Conservation (phyloP, 1,284 basidiomycete species). For the Melanopsichium pennsylvanicum region DNA sequence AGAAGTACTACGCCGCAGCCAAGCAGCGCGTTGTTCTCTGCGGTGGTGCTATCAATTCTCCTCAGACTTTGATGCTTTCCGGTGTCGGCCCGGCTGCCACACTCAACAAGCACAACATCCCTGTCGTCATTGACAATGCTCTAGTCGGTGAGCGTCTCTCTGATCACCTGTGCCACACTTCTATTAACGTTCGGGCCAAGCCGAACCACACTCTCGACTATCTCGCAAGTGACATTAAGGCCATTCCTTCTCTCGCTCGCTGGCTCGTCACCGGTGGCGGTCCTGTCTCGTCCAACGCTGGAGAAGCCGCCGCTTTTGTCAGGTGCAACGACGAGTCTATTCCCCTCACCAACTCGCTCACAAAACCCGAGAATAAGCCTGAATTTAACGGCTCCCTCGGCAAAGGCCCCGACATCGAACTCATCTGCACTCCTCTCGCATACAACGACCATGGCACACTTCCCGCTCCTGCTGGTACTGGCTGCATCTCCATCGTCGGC, state of each 20-base stretch:
- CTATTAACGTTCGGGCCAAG: slow-evolving; percentile 30
- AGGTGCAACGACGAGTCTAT: slow-evolving; percentile 61
- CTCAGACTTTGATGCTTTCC: slow-evolving; percentile 76
- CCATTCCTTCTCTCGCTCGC: slow-evolving; percentile 22
- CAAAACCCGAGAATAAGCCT: slow-evolving; percentile 45
- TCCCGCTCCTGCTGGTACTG: slow-evolving; percentile 31
- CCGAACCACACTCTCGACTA: slow-evolving; percentile 42
- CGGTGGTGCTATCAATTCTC: slow-evolving; percentile 60
- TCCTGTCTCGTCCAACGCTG: slow-evolving; percentile 44
- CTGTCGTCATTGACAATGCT: slow-evolving; percentile 35
- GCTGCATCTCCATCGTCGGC: slow-evolving; percentile 39
- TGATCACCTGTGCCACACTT: slow-evolving; percentile 54
- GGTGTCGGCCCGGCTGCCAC: slow-evolving; percentile 70
- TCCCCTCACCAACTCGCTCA: slow-evolving; percentile 40
- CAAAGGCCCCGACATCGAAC: slow-evolving; percentile 64
- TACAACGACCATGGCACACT: slow-evolving; percentile 43
- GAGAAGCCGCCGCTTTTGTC: slow-evolving; percentile 64
- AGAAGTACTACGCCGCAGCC: slow-evolving; percentile 42
- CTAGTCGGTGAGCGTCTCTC: slow-evolving; percentile 54
- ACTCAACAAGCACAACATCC: slow-evolving; percentile 44
- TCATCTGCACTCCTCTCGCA: slow-evolving; percentile 44
- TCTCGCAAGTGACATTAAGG: slow-evolving; percentile 31
- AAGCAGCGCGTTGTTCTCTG: slow-evolving; percentile 70
- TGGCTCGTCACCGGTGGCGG: slow-evolving; percentile 49
- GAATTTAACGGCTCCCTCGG: slow-evolving; percentile 51